phyloP scores from a whole-genome alignment of 2,329 filamentous ascomycete species.

The Alternaria hordeiaustralica region DNA sequence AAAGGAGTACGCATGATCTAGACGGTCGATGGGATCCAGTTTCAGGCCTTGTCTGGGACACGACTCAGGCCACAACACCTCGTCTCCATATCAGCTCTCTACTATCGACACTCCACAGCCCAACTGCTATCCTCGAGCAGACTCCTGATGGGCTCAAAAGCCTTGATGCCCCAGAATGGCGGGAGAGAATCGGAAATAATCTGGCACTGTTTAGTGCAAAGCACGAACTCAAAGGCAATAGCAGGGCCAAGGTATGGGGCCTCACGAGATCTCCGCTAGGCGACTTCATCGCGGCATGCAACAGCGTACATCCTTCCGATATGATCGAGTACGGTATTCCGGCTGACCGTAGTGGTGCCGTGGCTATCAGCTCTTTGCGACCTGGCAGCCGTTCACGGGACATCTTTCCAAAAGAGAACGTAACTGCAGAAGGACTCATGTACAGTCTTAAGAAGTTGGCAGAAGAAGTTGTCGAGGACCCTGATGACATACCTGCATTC shows the following conservation, averaged over 20 bases:
- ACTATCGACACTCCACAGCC: constrained; percentile 41
- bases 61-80: constrained; percentile 16
- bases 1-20: constrained; percentile 38
- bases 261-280: constrained; percentile 56
- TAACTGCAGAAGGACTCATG: constrained; percentile 42
- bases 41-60: constrained; percentile 46
- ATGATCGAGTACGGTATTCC: constrained; percentile 63
- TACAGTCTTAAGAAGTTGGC: constrained; percentile 45
- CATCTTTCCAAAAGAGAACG: constrained; percentile 23
- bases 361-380: constrained; percentile 41
- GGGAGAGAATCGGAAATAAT: constrained; percentile 47
- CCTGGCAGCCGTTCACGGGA: constrained; percentile 24
- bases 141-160: constrained; percentile 21
- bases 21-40: constrained; percentile 53
- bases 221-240: constrained; percentile 58
- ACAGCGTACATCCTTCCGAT: constrained; percentile 63
- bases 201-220: constrained; percentile 56
- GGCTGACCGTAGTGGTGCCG: constrained; percentile 52
- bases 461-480: constrained; percentile 38
- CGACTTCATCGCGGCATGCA: constrained; percentile 57
- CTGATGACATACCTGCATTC: constrained; percentile 28
- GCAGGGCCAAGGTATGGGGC: constrained; percentile 62
- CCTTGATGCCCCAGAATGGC: constrained; percentile 45
- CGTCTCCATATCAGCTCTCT: constrained; percentile 49
- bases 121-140: constrained; percentile 38